A percentile compares a stretch with the other conserved stretches of the same genome.
Evolutionary conservation across 164 flowering plant species (phyloP).

Genomic region (Akebia trifoliata): DNA sequence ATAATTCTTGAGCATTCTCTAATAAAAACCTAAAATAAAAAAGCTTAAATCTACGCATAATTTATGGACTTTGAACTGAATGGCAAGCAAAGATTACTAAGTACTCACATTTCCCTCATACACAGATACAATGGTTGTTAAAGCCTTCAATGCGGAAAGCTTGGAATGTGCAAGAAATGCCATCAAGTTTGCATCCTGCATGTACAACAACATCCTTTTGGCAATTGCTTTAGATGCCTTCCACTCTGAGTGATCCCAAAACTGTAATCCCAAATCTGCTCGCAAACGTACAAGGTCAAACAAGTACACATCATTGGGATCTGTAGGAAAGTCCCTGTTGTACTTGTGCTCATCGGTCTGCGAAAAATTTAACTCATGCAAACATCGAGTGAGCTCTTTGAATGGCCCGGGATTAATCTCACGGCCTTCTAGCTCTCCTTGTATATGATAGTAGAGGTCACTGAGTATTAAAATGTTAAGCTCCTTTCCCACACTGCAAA

Average conservation of each 20-base stretch:
- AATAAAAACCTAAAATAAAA: not conserved
- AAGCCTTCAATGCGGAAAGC: conserved; percentile 57
- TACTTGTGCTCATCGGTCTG: conserved; percentile 33
- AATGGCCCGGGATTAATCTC: conserved; percentile 61
- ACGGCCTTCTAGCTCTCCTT: conserved; percentile 93
- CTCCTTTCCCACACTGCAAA: conserved; percentile 60
- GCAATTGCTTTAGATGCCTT: conserved; percentile 54
- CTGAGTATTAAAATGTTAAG: conserved; percentile 48
- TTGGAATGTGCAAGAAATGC: conserved; percentile 46
- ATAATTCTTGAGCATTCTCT: not conserved
- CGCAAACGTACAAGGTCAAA: conserved; percentile 43
- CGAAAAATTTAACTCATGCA: conserved; percentile 39
- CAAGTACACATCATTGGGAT: conserved; percentile 26
- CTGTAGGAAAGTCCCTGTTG: conserved; percentile 24
- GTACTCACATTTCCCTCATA: conserved; percentile 48
- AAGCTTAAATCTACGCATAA: not conserved
- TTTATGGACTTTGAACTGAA: not conserved
- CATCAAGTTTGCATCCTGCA: conserved; percentile 60
- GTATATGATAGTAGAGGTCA: conserved; percentile 80
- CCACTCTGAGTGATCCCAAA: conserved; percentile 79
- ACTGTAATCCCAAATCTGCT: conserved; percentile 56
- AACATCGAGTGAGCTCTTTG: conserved; percentile 60
- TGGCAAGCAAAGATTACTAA: not conserved
- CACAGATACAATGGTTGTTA: conserved; percentile 38
- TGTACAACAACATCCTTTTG: conserved; percentile 44